These are phyloP conservation scores for Thalia dealbata DNA, from an alignment of 176 grass and related monocot genomes.

Conservation along the genomic window DNA sequence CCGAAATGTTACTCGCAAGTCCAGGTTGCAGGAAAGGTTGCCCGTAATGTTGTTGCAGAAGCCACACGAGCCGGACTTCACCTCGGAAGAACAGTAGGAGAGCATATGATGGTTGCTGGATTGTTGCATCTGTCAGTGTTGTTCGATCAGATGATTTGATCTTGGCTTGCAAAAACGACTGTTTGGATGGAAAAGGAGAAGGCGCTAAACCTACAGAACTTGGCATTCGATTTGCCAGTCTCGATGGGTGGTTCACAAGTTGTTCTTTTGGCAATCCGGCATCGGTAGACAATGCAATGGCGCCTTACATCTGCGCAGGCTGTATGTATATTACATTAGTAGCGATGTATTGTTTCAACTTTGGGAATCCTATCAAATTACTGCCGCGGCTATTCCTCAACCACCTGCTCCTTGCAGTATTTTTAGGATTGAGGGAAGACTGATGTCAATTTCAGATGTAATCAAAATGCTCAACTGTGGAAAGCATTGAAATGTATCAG, in stretches of 20 bases:
- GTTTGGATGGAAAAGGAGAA: not conserved
- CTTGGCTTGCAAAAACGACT: not conserved
- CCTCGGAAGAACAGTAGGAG: slow-evolving; percentile 11
- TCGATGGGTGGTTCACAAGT: not conserved
- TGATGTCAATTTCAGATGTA: not conserved
- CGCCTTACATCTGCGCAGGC: too few species aligned
- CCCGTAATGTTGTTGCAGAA: slow-evolving; percentile 24
- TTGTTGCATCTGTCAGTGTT: not conserved
- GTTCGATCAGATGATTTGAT: not conserved
- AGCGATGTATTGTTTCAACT: too few species aligned
- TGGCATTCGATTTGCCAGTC: too few species aligned
- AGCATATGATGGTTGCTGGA: not conserved
- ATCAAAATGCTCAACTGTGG: too few species aligned
- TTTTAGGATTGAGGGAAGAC: not conserved
- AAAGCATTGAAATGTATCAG: too few species aligned
- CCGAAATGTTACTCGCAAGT: slow-evolving; percentile 14
- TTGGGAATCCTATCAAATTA: too few species aligned
- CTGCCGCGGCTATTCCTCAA: too few species aligned
- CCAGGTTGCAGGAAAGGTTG: slow-evolving; percentile 18
- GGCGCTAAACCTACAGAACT: too few species aligned
- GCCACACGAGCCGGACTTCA: slow-evolving; percentile 20
- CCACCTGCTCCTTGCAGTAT: not conserved
- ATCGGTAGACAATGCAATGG: too few species aligned
- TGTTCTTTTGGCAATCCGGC: too few species aligned
- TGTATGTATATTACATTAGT: too few species aligned